Evolutionary conservation across 108 stramenopile genomes (phyloP).

Genomic region (Parietichytrium sp.): DNA sequence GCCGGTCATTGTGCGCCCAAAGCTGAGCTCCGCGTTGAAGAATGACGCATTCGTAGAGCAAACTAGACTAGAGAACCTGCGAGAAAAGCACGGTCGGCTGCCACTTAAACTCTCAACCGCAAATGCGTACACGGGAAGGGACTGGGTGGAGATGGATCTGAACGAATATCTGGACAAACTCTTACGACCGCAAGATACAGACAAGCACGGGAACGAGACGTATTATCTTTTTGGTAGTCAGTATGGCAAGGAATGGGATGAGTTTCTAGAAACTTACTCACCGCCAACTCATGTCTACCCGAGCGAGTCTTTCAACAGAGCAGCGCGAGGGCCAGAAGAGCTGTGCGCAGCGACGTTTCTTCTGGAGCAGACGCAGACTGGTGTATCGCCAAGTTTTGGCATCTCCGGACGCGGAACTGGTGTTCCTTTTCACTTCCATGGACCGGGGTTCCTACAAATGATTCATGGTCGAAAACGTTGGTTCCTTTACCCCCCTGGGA

Average conservation of each 20-base stretch:
- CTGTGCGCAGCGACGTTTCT: not conserved
- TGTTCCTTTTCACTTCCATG: slow-evolving; percentile 47
- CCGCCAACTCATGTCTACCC: not conserved
- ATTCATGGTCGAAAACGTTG: slow-evolving; percentile 48
- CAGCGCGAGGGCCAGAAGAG: not conserved
- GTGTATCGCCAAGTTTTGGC: slow-evolving; percentile 17
- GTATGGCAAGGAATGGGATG: not conserved
- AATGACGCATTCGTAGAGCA: not conserved
- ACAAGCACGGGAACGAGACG: not conserved
- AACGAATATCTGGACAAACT: not conserved
- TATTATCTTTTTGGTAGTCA: slow-evolving; percentile 30
- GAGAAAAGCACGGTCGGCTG: not conserved
- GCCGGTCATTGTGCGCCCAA: not conserved
- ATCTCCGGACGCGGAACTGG: slow-evolving; percentile 35
- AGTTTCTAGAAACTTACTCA: not conserved
- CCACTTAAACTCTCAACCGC: slow-evolving; percentile 12
- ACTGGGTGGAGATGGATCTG: slow-evolving; percentile 16
- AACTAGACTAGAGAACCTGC: not conserved
- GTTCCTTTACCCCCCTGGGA: slow-evolving; percentile 45
- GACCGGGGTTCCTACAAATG: slow-evolving; percentile 44
- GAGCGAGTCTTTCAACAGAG: not conserved
- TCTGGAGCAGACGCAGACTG: not conserved
- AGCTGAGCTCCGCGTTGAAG: not conserved
- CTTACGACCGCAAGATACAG: not conserved
- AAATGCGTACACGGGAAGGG: not conserved